These are phyloP conservation scores for Coemansia sp. DNA, from an alignment of 192 early-diverging fungal species.

Conservation along the genomic window DNA sequence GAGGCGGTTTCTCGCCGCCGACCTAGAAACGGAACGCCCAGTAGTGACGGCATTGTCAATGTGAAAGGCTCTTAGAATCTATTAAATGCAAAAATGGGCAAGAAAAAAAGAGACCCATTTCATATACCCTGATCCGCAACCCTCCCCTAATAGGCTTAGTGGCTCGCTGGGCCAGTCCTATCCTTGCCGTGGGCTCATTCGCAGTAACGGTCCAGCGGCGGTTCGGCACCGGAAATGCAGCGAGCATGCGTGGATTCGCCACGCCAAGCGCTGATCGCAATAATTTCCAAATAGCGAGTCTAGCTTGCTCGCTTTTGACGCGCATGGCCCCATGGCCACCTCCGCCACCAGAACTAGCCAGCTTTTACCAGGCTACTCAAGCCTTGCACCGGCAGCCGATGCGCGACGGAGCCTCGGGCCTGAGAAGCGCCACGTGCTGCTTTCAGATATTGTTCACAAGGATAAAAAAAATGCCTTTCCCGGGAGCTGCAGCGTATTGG, in stretches of 20 bases:
- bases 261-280: conserved; percentile 7
- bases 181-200: neutral
- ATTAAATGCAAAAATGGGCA: too few relatives aligned
- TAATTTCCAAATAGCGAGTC: neutral
- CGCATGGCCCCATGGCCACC: too few relatives aligned
- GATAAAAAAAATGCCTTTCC: neutral
- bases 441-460: neutral
- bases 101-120: too few relatives aligned
- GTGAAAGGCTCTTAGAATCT: too few relatives aligned
- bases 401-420: too few relatives aligned
- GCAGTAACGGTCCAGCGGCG: conserved; percentile 21
- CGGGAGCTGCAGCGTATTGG: neutral
- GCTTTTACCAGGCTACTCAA: too few relatives aligned
- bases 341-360: too few relatives aligned
- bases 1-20: conserved; percentile 21
- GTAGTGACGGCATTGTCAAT: conserved; percentile 22
- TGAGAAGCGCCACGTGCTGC: neutral
- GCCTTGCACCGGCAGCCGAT: too few relatives aligned
- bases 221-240: conserved; percentile 11
- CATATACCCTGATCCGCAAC: too few relatives aligned
- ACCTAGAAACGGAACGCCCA: conserved; percentile 30
- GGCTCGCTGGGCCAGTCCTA: too few relatives aligned
- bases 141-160: too few relatives aligned
- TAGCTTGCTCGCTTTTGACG: too few relatives aligned
- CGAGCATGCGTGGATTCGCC: conserved; percentile 7